A percentile compares a stretch with the other conserved stretches of the same genome.
Conservation (phyloP, 2,329 filamentous ascomycete species). For the Penicillium sclerotiorum region DNA sequence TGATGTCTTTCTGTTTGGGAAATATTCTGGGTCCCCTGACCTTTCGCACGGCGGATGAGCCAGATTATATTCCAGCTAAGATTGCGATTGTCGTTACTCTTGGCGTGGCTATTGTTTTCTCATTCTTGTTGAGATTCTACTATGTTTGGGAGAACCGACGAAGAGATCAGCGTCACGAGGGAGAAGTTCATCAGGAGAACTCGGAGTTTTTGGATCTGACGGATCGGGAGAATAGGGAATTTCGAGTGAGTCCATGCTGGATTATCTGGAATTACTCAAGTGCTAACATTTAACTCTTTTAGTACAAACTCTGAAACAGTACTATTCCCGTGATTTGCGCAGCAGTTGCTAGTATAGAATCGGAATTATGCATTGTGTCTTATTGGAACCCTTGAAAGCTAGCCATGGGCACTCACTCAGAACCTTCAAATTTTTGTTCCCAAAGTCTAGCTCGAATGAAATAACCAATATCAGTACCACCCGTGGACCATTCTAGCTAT, state of each 20-base stretch:
- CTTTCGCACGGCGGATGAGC: slow-evolving; percentile 47
- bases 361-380: too few relatives aligned
- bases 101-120: slow-evolving; percentile 31
- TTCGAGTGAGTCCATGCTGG: slow-evolving; percentile 25
- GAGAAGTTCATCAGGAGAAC: slow-evolving; percentile 24
- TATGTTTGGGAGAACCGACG: slow-evolving; percentile 37
- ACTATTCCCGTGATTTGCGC: too few relatives aligned
- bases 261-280: too few relatives aligned
- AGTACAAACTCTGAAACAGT: neutral
- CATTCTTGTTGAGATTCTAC: slow-evolving; percentile 24
- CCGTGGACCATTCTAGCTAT: too few relatives aligned
- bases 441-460: too few relatives aligned
- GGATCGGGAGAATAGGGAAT: slow-evolving; percentile 34
- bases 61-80: slow-evolving; percentile 44
- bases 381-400: too few relatives aligned
- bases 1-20: slow-evolving; percentile 47
- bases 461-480: too few relatives aligned
- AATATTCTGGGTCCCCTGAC: slow-evolving; percentile 51
- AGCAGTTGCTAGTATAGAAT: too few relatives aligned
- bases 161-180: slow-evolving; percentile 24
- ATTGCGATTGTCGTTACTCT: slow-evolving; percentile 41
- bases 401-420: too few relatives aligned
- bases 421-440: too few relatives aligned
- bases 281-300: neutral
- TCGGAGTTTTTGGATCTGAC: slow-evolving; percentile 37